Evolutionary conservation across 768 basidiomycete genomes (phyloP), one percentile per base, ranked within the genome.

Genomic region (Kondoa malvinella): DNA sequence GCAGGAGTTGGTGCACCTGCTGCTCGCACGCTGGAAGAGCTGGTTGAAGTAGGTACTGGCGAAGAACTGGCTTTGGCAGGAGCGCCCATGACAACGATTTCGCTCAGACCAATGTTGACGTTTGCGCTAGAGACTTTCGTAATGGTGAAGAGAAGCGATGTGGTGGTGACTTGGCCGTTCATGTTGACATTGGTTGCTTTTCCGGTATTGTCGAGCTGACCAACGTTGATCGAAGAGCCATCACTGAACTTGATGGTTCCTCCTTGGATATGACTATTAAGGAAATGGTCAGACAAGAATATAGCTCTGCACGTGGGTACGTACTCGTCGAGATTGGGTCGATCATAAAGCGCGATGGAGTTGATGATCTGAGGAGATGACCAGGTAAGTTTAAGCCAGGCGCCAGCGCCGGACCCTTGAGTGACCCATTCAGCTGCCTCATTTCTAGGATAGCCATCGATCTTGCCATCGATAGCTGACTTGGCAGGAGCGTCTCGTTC

Each of bases 201-300:
- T 25, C 25, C 26, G n/a, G 67, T 66, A 66, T 70, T 70, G 17
- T 27, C 31, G 34, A 72, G 71, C 0, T 61, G 30, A 16, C 67
- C 69, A 40, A 72, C 66, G 1, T 31, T 1, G 60, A 70, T 64
- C 21, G 26, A 32, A 2, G 69, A 64, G 1, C 71, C 71, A 50
- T 72, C 68, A 21, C 61, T 60, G 68, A 72, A 72, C 1, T 61
- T 65, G 33, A 72, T 33, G 61, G 68, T 70, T 27, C 67, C 71
- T 0, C 62, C 25, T 1, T 34, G 57, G 64, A 71, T 65, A 67
- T 60, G 60, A 34, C 40, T 50, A 50, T 50, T 21, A 50, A 50
- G 21, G 21, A 50, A 8, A 50, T 50, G 21, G 21, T 8, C 40
- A 50, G 21, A 50, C 40, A 50, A 8, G 12, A 21, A 8, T 50